Conservation (phyloP, 306 rosid genomes). For the Cicer bijugum region DNA sequence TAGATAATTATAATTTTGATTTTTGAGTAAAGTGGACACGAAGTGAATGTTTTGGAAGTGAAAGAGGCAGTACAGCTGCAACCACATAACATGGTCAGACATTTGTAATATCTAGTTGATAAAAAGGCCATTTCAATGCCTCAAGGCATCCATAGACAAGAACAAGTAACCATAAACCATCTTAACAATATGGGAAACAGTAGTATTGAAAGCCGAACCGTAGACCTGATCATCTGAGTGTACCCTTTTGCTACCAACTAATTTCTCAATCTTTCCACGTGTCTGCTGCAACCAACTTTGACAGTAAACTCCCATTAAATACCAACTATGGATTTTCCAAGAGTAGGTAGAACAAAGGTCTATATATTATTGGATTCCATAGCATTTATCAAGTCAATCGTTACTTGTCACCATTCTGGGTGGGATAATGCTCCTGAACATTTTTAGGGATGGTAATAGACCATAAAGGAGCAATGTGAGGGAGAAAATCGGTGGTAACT, state of each 20-base stretch:
- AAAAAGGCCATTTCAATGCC: background rate
- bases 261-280: background rate
- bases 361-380: background rate
- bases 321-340: background rate
- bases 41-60: slow-evolving; percentile 24
- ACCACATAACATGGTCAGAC: slow-evolving; percentile 15
- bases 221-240: background rate
- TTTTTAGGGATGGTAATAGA: background rate
- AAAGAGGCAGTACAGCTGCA: slow-evolving; percentile 20
- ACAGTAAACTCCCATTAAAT: background rate
- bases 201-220: background rate
- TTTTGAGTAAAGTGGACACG: slow-evolving; percentile 2
- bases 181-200: background rate
- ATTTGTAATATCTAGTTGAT: background rate
- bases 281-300: background rate
- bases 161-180: background rate
- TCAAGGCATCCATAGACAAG: slow-evolving; percentile 6
- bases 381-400: background rate
- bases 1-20: slow-evolving; percentile 5
- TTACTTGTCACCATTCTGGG: background rate
- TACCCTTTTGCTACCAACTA: background rate
- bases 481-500: background rate
- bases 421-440: background rate
- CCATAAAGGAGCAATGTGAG: background rate
- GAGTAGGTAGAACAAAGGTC: background rate